Conservation (phyloP, 345 rosid species). For the Sisymbrium altissimum region DNA sequence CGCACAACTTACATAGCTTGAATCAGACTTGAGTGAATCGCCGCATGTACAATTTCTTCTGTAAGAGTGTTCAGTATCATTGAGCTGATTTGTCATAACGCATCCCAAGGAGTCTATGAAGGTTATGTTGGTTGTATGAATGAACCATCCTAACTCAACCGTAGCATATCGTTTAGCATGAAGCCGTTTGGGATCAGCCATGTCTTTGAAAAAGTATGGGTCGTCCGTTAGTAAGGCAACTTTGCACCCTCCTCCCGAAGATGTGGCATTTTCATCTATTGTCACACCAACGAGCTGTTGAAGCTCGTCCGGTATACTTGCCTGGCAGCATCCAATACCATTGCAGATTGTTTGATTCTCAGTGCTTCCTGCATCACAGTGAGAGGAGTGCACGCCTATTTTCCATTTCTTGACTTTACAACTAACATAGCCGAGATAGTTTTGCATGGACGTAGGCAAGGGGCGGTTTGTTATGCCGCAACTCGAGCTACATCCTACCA, state of each 20-base stretch:
- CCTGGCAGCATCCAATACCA: slow-evolving; percentile 1
- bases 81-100: background rate
- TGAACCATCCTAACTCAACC: slow-evolving; percentile 3
- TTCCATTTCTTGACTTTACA: background rate
- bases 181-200: background rate
- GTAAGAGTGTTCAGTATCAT: background rate
- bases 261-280: background rate
- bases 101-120: background rate
- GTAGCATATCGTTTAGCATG: background rate
- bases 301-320: background rate
- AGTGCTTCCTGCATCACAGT: background rate
- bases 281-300: background rate
- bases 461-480: background rate
- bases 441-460: background rate
- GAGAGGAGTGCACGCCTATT: background rate
- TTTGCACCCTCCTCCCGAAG: background rate
- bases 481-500: background rate
- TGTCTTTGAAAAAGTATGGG: background rate
- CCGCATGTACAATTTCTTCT: background rate
- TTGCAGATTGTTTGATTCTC: background rate
- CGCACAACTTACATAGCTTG: background rate
- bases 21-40: background rate
- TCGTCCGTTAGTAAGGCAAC: background rate
- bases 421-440: background rate
- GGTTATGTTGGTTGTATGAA: background rate